phyloP scores from a whole-genome alignment of 768 basidiomycete species.

The Russula sp. region DNA sequence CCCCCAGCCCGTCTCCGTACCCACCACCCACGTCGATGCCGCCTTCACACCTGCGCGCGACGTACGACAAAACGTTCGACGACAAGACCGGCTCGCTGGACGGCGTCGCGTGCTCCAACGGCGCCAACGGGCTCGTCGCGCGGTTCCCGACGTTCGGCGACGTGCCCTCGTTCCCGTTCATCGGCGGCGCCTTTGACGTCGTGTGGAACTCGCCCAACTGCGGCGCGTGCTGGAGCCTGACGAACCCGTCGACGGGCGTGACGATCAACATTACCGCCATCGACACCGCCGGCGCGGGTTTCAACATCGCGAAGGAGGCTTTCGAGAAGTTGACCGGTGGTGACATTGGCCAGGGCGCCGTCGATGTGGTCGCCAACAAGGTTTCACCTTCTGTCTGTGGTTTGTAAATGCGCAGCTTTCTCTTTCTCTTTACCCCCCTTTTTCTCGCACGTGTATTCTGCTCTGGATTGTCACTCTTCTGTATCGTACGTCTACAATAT shows the following conservation, averaged over 20 bases:
- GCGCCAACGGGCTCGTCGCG: conserved; percentile 44
- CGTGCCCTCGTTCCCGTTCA: conserved; percentile 53
- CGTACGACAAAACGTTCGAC: conserved; percentile 50
- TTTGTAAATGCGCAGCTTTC: neutral
- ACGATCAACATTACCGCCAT: conserved; percentile 48
- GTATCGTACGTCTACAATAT: no score
- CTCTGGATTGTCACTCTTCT: neutral
- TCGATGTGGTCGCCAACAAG: conserved; percentile 29
- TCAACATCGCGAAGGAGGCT: conserved; percentile 34
- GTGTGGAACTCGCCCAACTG: conserved; percentile 48
- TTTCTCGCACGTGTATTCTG: neutral
- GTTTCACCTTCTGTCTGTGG: conserved; percentile 28
- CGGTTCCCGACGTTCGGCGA: conserved; percentile 44
- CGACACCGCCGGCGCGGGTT: conserved; percentile 40
- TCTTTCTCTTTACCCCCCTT: neutral
- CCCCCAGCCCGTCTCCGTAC: no score
- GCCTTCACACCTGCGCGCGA: conserved; percentile 7
- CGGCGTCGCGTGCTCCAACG: conserved; percentile 47
- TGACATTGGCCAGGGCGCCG: conserved; percentile 24
- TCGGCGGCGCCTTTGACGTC: conserved; percentile 51
- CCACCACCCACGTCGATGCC: neutral
- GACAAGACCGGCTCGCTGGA: conserved; percentile 34
- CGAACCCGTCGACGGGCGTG: conserved; percentile 37
- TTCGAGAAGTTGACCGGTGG: conserved; percentile 30
- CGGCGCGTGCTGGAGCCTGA: conserved; percentile 56